Evolutionary conservation across 2,329 filamentous ascomycete species (phyloP), one percentile per base, ranked within the genome.

Genomic region (Pseudocercospora macadamiae): DNA sequence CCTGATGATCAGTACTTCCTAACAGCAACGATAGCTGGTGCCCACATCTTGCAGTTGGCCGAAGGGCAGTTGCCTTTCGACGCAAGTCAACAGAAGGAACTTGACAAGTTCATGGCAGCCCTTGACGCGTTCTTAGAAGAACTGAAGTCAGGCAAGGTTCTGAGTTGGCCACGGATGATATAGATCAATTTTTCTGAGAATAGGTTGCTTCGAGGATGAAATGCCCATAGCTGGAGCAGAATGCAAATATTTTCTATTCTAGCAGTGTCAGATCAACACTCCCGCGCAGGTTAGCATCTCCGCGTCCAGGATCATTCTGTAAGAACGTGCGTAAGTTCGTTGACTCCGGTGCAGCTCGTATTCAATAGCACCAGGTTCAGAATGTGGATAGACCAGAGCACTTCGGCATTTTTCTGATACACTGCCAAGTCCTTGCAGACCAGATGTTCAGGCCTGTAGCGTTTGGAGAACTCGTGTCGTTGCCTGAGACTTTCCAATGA

Each of bases 51-150:
- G 53, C 79, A 82, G 68, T 65, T 83, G 12, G 79, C 79, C 3
- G 79, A 79, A 66, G 78, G 80, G 48, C 71, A 80, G 49, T 70
- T 80, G 66, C 81, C 81, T 3, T 75, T 82, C 53, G 80, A 83
- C 66, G 63, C 81, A 39, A 79, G 76, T 18, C 66, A 73, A 9
- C 67, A 79, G 66, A 73, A 77, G 57, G n/a, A 37, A 18, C 5
- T 37, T 14, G 34, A 37, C n/a, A 37, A 37, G 10, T 16, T 37
- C 4, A 37, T 37, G 34, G n/a, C n/a, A 16, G 34, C 34, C 19
- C n/a, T 16, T 16, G n/a, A 14, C 6, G 34, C 19, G n/a, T 37
- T 37, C 14, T 16, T 37, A 4, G 34, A 37, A 18, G n/a, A 9
- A 7, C 34, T 18, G 1, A 37, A 37, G 19, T 14, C 34, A 14